Evolutionary conservation across 2,329 filamentous ascomycete species (phyloP), one percentile per base, ranked within the genome.

Genomic region (Cadophora luteo-olivacea): DNA sequence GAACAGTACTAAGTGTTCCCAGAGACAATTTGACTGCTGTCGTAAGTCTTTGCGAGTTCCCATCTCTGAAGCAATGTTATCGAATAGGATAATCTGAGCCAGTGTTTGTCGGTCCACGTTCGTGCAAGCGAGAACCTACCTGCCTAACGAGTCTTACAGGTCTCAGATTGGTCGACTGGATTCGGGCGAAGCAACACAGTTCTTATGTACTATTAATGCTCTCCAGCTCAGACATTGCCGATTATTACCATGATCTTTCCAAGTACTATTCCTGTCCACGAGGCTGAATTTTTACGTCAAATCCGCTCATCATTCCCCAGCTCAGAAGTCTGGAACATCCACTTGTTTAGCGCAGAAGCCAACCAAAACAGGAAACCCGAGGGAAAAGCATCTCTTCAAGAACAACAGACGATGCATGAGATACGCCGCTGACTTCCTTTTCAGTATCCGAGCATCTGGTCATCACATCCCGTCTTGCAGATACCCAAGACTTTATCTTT

Each of bases 241-340:
- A 16, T 5, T 14, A 45, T 11, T 45, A 45, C 19, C 41, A 19
- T 19, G 41, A 5, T 45, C 12, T 19, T 16, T 16, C 16, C 3
- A 3, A 5, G 12, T 49, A 49, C 19, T 49, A 49, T 48, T 19
- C 19, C 41, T 49, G 19, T 49, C 11, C 45, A 22, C 22, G n/a
- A 49, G 25, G 52, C 52, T 55, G 45, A 49, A n/a, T 14, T n/a
- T 55, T 33, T 36, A 55, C 12, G 52, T 55, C 52, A 55, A 55
- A 33, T 3, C 4, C 3, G 52, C 8, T 7, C 7, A 32, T 54
- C 51, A 14, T 54, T 32, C 25, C 51, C 51, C 25, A 8, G 12
- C 11, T 32, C 11, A 54, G 51, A 33, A 33, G 52, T n/a, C 14
- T 36, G 29, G 52, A 36, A 9, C 16, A 36, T 36, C 14, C 52